Conservation (phyloP, 31 red algal species). For the Porphyra umbilicalis region DNA sequence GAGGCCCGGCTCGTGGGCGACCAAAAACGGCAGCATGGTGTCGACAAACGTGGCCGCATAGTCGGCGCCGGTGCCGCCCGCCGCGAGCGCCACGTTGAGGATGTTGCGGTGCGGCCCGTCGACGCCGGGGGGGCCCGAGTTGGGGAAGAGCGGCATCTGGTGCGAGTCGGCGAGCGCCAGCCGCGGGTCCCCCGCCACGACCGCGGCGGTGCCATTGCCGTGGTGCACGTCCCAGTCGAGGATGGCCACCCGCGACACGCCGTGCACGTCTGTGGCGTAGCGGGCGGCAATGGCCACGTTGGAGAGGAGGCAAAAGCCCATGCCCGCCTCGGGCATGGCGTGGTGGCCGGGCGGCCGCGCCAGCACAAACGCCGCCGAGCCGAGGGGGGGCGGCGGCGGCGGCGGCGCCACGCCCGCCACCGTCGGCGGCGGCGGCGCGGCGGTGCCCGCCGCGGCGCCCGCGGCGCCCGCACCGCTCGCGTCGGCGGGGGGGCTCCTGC, state of each 20-base stretch:
- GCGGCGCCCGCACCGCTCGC: background rate
- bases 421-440: background rate
- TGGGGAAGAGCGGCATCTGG: slow-evolving; percentile 88
- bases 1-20: slow-evolving; percentile 41
- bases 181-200: slow-evolving; percentile 26
- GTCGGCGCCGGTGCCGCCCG: slow-evolving; percentile 39
- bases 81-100: slow-evolving; percentile 65
- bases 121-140: slow-evolving; percentile 42
- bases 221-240: slow-evolving; percentile 97
- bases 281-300: slow-evolving; percentile 91
- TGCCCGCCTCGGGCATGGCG: slow-evolving; percentile 66
- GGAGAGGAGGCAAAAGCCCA: slow-evolving; percentile 94
- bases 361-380: slow-evolving; percentile 59
- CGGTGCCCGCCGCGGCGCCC: background rate
- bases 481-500: background rate
- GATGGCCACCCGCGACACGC: slow-evolving; percentile 59
- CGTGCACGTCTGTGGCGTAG: slow-evolving; percentile 40
- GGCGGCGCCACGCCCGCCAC: background rate
- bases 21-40: slow-evolving; percentile 66
- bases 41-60: slow-evolving; percentile 49
- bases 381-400: background rate
- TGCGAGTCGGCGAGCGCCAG: slow-evolving; percentile 74
- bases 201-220: slow-evolving; percentile 89
- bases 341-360: slow-evolving; percentile 95
- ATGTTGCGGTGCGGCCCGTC: slow-evolving; percentile 38